Evolutionary conservation across 495 filamentous ascomycete species (phyloP).

Genomic region (Pseudoneurospora amorphoporcata): DNA sequence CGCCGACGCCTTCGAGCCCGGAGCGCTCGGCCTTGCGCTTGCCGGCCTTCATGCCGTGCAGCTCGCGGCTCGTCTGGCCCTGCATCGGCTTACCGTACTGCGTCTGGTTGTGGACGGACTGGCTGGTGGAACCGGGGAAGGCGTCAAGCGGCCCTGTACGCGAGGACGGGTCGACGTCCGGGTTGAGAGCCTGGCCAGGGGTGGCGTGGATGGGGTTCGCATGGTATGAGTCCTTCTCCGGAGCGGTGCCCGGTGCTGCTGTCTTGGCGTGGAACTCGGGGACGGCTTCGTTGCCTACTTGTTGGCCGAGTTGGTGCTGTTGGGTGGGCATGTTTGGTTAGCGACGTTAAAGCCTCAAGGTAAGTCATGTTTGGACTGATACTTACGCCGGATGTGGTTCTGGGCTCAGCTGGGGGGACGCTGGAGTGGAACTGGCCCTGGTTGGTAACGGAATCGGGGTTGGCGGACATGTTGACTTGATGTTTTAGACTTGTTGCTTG

Average conservation of each 20-base stretch:
- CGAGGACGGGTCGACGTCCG: conserved; percentile 6
- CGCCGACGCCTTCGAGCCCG: conserved; percentile 46
- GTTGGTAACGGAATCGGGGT: conserved; percentile 43
- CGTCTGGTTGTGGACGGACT: conserved; percentile 47
- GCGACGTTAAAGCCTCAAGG: neutral
- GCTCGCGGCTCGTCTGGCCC: conserved; percentile 51
- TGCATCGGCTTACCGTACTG: conserved; percentile 50
- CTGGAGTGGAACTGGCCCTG: conserved; percentile 49
- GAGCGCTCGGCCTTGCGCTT: conserved; percentile 41
- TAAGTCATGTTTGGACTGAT: neutral
- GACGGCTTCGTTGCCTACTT: conserved; percentile 47
- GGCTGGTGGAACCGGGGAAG: conserved; percentile 52
- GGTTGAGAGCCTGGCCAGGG: conserved; percentile 42
- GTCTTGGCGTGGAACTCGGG: conserved; percentile 56
- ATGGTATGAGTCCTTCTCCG: conserved; percentile 46
- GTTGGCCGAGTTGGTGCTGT: conserved; percentile 57
- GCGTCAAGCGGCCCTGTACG: conserved; percentile 41
- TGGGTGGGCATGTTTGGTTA: conserved; percentile 2
- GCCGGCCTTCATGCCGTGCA: conserved; percentile 36
- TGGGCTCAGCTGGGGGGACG: conserved; percentile 40
- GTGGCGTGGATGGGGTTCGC: conserved; percentile 7
- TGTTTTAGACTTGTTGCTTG: neutral
- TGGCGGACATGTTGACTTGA: conserved; percentile 39
- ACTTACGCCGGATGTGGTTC: conserved; percentile 47
- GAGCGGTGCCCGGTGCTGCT: conserved; percentile 54